Base-by-base conservation (phyloP, 169 alveolate species). In the Neospora caninum region DNA sequence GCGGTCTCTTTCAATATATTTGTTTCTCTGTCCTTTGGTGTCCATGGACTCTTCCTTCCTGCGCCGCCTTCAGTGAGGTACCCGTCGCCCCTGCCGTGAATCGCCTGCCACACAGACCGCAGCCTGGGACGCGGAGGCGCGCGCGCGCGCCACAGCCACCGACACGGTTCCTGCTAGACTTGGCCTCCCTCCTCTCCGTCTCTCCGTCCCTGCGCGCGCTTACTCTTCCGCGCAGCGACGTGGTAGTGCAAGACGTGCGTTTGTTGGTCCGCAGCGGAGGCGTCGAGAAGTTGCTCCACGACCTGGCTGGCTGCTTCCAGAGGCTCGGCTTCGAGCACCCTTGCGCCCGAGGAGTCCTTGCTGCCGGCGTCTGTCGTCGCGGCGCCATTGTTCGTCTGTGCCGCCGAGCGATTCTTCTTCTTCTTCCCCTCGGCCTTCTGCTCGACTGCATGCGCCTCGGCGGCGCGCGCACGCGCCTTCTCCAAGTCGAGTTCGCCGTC, bases 401-500 rank as follows among this genome's bases (percentile, higher is more conserved):
- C 84, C 1, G 84, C 43, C 67, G 22, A 27, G 6, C 67, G 69
- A 41, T 18, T 82, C 67, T 82, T 82, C 38, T 82, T 82, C 67
- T 82, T 82, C 54, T 49, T 36, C 29, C 34, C 86, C 38, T 82
- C 67, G 16, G 64, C 89, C 67, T 82, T 38, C n/a, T 25, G 54
- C 69, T 82, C 69, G 31, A 67, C 89, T 16, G 53, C 89, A 18
- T 29, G 67, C 67, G 53, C 89, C 53, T 39, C 36, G 67, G 53
- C 67, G 38, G 86, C 86, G 22, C 38, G 53, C 36, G n/a, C 89
- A 18, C 64, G 54, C 43, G 80, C 80, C 38, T 31, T 25, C 7
- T 58, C 42, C 36, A 91, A 1, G 58, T 82, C 93, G n/a, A 93
- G 42, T 20, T 39, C 49, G 58, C 95, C 95, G 54, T 93, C 95